Evolutionary conservation across 495 filamentous ascomycete species (phyloP).

Genomic region (Daldinia vernicosa): DNA sequence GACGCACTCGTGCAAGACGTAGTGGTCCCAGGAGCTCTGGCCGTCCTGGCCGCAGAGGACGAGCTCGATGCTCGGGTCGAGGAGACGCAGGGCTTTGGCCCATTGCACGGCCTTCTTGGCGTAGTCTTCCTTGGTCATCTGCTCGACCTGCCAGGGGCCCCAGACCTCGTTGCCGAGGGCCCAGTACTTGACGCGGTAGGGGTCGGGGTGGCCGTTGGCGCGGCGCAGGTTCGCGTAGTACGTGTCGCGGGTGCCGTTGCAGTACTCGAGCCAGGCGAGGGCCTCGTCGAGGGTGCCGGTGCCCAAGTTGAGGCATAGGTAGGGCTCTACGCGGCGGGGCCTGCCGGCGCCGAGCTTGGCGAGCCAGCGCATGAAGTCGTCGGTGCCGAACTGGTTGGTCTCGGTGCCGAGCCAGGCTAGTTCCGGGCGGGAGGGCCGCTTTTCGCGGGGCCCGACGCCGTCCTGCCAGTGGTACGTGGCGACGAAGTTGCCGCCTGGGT

Average conservation of each 20-base stretch:
- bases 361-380: conserved; percentile 86
- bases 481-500: conserved; percentile 82
- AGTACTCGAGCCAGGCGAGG: conserved; percentile 83
- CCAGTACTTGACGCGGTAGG: conserved; percentile 73
- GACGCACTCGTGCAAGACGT: conserved; percentile 75
- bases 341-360: conserved; percentile 61
- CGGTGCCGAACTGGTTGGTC: conserved; percentile 80
- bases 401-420: conserved; percentile 79
- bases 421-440: conserved; percentile 72
- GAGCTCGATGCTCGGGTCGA: conserved; percentile 71
- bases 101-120: conserved; percentile 80
- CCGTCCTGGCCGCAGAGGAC: conserved; percentile 79
- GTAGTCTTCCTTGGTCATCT: conserved; percentile 79
- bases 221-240: conserved; percentile 81
- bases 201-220: conserved; percentile 73
- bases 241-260: conserved; percentile 75
- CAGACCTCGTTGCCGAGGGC: conserved; percentile 76
- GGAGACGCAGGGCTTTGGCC: conserved; percentile 80
- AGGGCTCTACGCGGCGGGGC: conserved; percentile 67
- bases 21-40: conserved; percentile 72
- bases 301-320: conserved; percentile 77
- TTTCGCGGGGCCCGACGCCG: conserved; percentile 74
- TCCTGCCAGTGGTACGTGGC: conserved; percentile 87
- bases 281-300: conserved; percentile 80
- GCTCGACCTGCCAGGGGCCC: conserved; percentile 83